A percentile compares a stretch with the other conserved stretches of the same genome.
Evolutionary conservation across 2,329 filamentous ascomycete species (phyloP).

Genomic region (Pseudocercospora eumusae): DNA sequence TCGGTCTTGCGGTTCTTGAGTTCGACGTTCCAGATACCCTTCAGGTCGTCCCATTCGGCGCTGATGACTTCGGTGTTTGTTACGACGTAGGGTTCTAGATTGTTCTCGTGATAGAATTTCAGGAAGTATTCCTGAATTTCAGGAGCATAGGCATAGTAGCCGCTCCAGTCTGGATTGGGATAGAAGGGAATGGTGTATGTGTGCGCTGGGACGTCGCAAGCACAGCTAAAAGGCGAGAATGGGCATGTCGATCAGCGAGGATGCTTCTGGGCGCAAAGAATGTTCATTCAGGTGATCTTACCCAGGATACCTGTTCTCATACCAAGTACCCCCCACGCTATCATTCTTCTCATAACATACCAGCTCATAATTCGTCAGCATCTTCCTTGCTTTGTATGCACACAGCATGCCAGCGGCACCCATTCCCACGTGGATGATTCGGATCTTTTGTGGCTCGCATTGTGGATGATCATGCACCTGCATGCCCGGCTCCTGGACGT

Average conservation of each 20-base stretch:
- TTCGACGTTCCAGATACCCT: constrained; percentile 39
- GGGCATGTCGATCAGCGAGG: neutral
- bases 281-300: neutral
- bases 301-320: constrained; percentile 29
- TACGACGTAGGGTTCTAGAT: constrained; percentile 43
- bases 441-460: constrained; percentile 25
- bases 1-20: constrained; percentile 45
- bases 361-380: constrained; percentile 38
- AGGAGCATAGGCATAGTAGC: constrained; percentile 42
- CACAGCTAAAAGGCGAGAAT: constrained; percentile 8
- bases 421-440: constrained; percentile 30
- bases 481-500: constrained; percentile 23
- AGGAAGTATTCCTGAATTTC: constrained; percentile 49
- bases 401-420: constrained; percentile 26
- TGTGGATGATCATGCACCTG: constrained; percentile 26
- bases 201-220: constrained; percentile 44
- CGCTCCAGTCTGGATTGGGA: constrained; percentile 24
- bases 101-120: constrained; percentile 41
- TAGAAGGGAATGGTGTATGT: constrained; percentile 38
- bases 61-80: constrained; percentile 30
- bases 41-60: constrained; percentile 23
- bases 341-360: constrained; percentile 45
- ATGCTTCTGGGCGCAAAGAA: neutral
- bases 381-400: constrained; percentile 21
- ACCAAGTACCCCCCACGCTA: constrained; percentile 43